Conservation (phyloP, 495 filamentous ascomycete genomes). For the Penicillium cosmopolitanum region DNA sequence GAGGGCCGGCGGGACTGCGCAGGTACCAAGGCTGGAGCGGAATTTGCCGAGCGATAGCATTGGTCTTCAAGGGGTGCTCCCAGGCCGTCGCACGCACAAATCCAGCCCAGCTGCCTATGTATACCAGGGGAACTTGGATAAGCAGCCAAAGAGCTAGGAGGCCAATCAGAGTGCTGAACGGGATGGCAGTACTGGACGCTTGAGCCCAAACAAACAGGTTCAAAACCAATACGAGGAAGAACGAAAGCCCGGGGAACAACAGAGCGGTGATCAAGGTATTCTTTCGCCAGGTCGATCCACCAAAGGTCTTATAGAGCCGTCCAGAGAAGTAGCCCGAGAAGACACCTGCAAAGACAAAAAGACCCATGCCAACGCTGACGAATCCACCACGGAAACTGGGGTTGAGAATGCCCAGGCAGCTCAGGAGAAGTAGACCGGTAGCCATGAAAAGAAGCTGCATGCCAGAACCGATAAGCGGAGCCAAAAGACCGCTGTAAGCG, state of each 20-base stretch:
- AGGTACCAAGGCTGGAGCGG: constrained; percentile 83
- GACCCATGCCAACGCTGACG: constrained; percentile 80
- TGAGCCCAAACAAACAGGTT: constrained; percentile 96
- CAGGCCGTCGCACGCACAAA: constrained; percentile 68
- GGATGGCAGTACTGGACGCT: constrained; percentile 87
- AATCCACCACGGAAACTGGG: constrained; percentile 93
- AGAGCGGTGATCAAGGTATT: constrained; percentile 84
- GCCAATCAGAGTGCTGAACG: constrained; percentile 80
- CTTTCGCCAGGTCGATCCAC: constrained; percentile 75
- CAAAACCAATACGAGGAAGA: constrained; percentile 77
- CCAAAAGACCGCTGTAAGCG: constrained; percentile 73
- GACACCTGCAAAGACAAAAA: constrained; percentile 86
- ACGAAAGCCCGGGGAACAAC: constrained; percentile 83
- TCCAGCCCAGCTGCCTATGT: constrained; percentile 81
- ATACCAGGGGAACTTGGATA: constrained; percentile 88
- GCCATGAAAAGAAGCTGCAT: constrained; percentile 91
- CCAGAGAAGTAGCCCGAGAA: constrained; percentile 95
- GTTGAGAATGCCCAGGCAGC: constrained; percentile 82
- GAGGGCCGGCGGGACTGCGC: constrained; percentile 59
- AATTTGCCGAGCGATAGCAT: constrained; percentile 71
- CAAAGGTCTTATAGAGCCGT: constrained; percentile 84
- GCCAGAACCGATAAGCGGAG: constrained; percentile 85
- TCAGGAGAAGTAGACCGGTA: constrained; percentile 74
- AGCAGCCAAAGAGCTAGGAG: constrained; percentile 84
- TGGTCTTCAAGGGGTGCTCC: constrained; percentile 89